Percentiles rank a stretch among this genome's conserved stretches.
These are phyloP conservation scores for Sclerotinia sclerotiorum DNA, from an alignment of 2,329 filamentous ascomycete species.

Conservation along the genomic window DNA sequence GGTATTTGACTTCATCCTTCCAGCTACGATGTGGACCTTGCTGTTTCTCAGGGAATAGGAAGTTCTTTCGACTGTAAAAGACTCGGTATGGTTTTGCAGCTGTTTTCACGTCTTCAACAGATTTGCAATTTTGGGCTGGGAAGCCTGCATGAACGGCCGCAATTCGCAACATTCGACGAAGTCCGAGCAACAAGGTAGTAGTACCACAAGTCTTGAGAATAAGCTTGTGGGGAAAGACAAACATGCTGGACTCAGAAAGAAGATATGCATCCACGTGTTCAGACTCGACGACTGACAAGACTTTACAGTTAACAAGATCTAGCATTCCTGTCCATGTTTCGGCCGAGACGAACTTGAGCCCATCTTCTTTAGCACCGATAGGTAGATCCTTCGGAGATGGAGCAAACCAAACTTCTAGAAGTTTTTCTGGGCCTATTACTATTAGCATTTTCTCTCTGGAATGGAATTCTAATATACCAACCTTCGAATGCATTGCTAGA, in stretches of 20 bases:
- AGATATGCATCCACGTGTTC: slow-evolving; percentile 95
- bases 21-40: slow-evolving; percentile 94
- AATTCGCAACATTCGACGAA: slow-evolving; percentile 89
- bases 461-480: slow-evolving; percentile 42
- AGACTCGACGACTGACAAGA: slow-evolving; percentile 89
- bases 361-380: slow-evolving; percentile 66
- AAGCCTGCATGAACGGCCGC: slow-evolving; percentile 88
- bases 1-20: slow-evolving; percentile 89
- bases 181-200: slow-evolving; percentile 84
- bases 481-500: slow-evolving; percentile 96
- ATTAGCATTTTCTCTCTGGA: slow-evolving; percentile 32
- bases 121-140: slow-evolving; percentile 69
- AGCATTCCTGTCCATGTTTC: slow-evolving; percentile 96
- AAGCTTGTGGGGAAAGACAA: slow-evolving; percentile 99
- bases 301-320: slow-evolving; percentile 97
- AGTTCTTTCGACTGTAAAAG: slow-evolving; percentile 99
- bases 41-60: slow-evolving; percentile 92
- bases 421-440: slow-evolving; percentile 79
- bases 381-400: slow-evolving; percentile 74
- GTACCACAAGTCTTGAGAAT: slow-evolving; percentile 98
- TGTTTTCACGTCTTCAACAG: slow-evolving; percentile 65
- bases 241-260: slow-evolving; percentile 99
- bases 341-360: slow-evolving; percentile 80
- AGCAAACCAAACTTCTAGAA: slow-evolving; percentile 97
- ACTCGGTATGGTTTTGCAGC: slow-evolving; percentile 90